Percentiles rank a stretch among this genome's conserved stretches.
Evolutionary conservation across 805 yeast species (phyloP).

Genomic region (Debaryomyces castellii): DNA sequence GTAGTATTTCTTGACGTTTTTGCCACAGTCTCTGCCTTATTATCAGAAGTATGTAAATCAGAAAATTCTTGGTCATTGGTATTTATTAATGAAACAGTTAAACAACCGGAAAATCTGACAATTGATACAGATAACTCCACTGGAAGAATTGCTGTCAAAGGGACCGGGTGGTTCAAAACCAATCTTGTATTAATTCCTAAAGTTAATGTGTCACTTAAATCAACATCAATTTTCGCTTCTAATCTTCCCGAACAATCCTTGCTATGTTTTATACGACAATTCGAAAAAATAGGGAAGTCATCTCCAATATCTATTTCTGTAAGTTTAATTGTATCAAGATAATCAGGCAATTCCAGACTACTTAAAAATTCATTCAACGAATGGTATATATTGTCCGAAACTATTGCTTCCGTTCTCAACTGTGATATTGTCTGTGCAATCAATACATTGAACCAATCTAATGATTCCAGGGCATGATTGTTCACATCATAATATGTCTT

Average conservation of each 20-base stretch:
- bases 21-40: neutral
- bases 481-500: constrained; percentile 91
- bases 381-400: constrained; percentile 80
- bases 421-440: constrained; percentile 89
- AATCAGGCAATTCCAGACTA: constrained; percentile 70
- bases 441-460: constrained; percentile 96
- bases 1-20: neutral
- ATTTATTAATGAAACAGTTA: constrained; percentile 69
- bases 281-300: constrained; percentile 92
- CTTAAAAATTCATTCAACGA: constrained; percentile 68
- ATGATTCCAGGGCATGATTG: constrained; percentile 82
- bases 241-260: constrained; percentile 52
- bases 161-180: constrained; percentile 77
- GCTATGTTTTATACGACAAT: constrained; percentile 75
- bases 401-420: constrained; percentile 82
- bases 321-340: constrained; percentile 71
- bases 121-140: constrained; percentile 81
- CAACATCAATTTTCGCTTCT: constrained; percentile 91
- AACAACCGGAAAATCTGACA: constrained; percentile 86
- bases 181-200: constrained; percentile 81
- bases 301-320: constrained; percentile 92
- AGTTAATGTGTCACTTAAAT: constrained; percentile 81
- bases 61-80: constrained; percentile 37
- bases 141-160: constrained; percentile 84
- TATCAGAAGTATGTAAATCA: constrained; percentile 9